Evolutionary conservation across 2,329 filamentous ascomycete species (phyloP), one percentile per base, ranked within the genome.

Genomic region (Colletotrichum magnum): DNA sequence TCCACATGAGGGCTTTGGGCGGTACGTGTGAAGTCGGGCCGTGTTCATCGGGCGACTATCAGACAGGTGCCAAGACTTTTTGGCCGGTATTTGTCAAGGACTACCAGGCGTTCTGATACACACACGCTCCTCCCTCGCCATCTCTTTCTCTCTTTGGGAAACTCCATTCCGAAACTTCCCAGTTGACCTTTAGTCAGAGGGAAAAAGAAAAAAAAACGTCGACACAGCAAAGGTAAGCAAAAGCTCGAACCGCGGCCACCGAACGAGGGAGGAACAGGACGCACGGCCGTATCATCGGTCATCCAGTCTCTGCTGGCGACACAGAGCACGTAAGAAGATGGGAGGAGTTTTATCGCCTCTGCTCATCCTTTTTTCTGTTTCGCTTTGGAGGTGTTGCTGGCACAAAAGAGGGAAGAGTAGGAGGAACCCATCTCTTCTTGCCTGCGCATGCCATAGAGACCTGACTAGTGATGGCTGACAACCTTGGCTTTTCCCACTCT

Each of bases 31-130:
- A 24, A 45, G 26, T 53, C 48, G n/a, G n/a, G n/a, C n/a, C 48
- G 57, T 53, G 48, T 50, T 24, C 43, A 51, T 48, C 61, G 28
- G 45, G 21, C 18, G 61, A 51, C 39, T 7, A 58, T 64, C 60
- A 68, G n/a, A 58, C 65, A 41, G 9, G 41, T 39, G 53, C 60
- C 65, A 64, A 68, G 60, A 47, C 65, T 43, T 16, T 18, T 48
- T 62, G 21, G 21, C 21, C 18, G 26, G 47, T 26, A 68, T 68
- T 68, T 64, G 59, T 58, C 41, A 68, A 58, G 18, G 54, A 21
- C 52, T 16, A 21, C 43, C 16, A 28, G 9, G 36, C 3, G 21
- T 32, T 48, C 60, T 64, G 65, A 68, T 58, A 68, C 65, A 58
- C 60, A n/a, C 39, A 54, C 18, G n/a, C 36, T 21, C 18, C 58